These are phyloP conservation scores for Plasmodium reichenowi DNA, from an alignment of 169 alveolate genomes.

Conservation along the genomic window DNA sequence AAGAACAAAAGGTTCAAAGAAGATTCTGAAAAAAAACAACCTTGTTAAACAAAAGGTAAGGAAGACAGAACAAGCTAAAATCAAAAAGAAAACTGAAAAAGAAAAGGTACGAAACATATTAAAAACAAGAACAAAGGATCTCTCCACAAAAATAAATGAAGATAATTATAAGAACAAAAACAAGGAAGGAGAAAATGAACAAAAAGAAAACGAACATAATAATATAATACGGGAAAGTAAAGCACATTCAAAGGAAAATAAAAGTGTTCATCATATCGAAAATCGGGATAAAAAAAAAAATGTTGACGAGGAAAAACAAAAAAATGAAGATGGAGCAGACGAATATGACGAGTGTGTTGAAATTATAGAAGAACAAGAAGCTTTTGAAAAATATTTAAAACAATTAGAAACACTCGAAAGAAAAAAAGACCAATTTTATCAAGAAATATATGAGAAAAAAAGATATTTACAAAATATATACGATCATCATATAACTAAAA, in stretches of 20 bases:
- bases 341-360: not conserved
- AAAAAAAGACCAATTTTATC: not conserved
- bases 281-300: not conserved
- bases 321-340: not conserved
- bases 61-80: no score
- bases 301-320: not conserved
- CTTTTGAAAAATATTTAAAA: not conserved
- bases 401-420: not conserved
- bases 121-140: not conserved
- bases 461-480: no score
- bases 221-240: not conserved
- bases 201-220: not conserved
- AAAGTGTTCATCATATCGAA: slow-evolving; percentile 14
- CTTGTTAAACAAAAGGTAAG: no score
- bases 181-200: not conserved
- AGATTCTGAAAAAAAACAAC: no score
- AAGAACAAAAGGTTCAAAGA: no score
- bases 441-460: not conserved
- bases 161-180: not conserved
- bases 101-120: not conserved
- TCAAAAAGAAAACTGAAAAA: not conserved
- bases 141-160: not conserved
- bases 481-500: no score
- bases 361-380: not conserved
- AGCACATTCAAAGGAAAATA: slow-evolving; percentile 30